Evolutionary conservation across 495 filamentous ascomycete species (phyloP).

Genomic region (Penicillium dipodomyicola): DNA sequence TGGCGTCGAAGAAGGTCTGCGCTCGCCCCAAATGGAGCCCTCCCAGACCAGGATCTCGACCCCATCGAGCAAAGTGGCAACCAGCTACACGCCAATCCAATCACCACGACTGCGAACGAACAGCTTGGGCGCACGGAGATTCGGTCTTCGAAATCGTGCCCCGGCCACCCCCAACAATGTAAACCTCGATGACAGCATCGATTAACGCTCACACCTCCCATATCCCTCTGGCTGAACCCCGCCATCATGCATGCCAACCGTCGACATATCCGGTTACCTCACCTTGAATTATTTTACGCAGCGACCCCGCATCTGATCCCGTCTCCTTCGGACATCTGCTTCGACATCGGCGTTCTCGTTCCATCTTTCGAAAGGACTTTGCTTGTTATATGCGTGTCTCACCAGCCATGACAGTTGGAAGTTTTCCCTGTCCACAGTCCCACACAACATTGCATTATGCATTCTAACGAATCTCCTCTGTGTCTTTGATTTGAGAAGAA

Average conservation of each 20-base stretch:
- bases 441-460: constrained; percentile 9
- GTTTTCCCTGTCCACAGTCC: not conserved
- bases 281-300: constrained; percentile 6
- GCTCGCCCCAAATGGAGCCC: constrained; percentile 24
- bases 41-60: constrained; percentile 39
- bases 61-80: constrained; percentile 40
- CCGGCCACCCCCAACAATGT: constrained; percentile 27
- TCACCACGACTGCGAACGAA: constrained; percentile 41
- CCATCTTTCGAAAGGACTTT: constrained; percentile 3
- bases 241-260: constrained; percentile 8
- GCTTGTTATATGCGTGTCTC: constrained; percentile 17
- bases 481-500: constrained; percentile 8
- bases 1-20: constrained; percentile 24
- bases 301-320: constrained; percentile 10
- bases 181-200: constrained; percentile 41
- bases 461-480: constrained; percentile 18
- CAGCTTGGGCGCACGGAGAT: constrained; percentile 40
- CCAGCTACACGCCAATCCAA: constrained; percentile 45
- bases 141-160: constrained; percentile 38
- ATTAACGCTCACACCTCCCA: constrained; percentile 19
- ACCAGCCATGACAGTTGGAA: not conserved
- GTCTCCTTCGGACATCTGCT: not conserved
- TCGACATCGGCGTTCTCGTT: constrained; percentile 1
- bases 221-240: not conserved
- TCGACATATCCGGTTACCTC: not conserved